Base-by-base conservation (phyloP, 2,329 filamentous ascomycete genomes). In the Trichoderma sp. region DNA sequence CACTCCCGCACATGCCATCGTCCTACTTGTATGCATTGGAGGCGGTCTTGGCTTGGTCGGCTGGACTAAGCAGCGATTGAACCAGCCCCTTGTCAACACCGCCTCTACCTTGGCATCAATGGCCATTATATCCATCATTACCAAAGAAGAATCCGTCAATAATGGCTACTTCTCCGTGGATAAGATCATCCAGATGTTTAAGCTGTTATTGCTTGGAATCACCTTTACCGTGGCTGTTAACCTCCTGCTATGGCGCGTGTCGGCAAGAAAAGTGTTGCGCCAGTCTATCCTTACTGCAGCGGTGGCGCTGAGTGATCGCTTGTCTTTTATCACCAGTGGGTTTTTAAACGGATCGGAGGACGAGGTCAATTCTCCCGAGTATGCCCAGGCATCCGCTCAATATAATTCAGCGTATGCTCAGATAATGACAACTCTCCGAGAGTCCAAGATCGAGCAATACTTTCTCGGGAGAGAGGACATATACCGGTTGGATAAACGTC, bases 371-470 rank as follows among this genome's bases (percentile, higher is more conserved):
- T 90, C 91, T 2, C 82, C 87, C 2, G 86, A 88, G 13, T 95
- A 94, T 78, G 81, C 86, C 55, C 85, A 87, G 66, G 88, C 91
- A 43, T 88, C 87, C 15, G 83, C 85, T 2, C 85, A 85, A 53
- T 95, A 94, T 81, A 90, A 88, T 74, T 85, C 88, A 4, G 89
- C 90, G 2, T 91, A 94, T 77, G 85, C 87, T 15, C 86, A 89
- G 43, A 90, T 98, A 79, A 89, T 92, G 66, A 93, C 92, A 78
- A 91, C 93, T 73, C 84, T 97, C 13, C 88, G 90, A 74, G 95
- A 98, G 80, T 92, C 95, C 15, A 97, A 95, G 79, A 91, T 93
- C 72, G 95, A 98, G 80, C 93, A 97, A 78, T 97, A 93, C 77
- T 84, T 95, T 3, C 80, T 94, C 5, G 95, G 95, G 2, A 91